Base-by-base conservation (phyloP, 2,329 filamentous ascomycete genomes). In the Calonectria multiphialidica region DNA sequence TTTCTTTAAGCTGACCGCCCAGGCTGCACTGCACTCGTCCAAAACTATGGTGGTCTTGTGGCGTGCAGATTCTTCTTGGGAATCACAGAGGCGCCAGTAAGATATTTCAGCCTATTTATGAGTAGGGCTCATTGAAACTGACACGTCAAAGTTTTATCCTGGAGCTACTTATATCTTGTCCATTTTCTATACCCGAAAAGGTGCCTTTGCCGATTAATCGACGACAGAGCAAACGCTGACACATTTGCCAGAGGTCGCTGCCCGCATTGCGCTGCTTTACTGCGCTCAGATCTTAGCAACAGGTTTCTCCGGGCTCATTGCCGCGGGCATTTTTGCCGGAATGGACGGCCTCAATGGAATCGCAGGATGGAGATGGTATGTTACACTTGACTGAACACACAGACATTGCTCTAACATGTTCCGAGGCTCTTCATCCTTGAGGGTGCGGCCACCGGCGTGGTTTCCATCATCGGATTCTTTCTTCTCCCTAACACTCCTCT, bases 251-350 rank as follows among this genome's bases (percentile, higher is more conserved):
- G 92, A 93, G 80, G 84, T 93, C 2, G 90, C 89, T 5, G 84
- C 92, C 37, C 86, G 91, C 5, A 92, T 91, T 33, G 90, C 91
- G 4, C 83, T 92, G 3, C 86, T 84, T 2, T 84, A 88, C 73
- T 91, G 91, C 1, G 93, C 92, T 0, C 90, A 91, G 7, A 85
- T 94, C 16, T 87, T 94, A 2, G 92, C 90, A 1, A 92, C 92
- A 1, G 92, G 92, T 0, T 93, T 94, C 77, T 92, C 91, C 0
- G 92, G 91, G 2, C 81, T 91, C 4, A 89, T 92, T 40, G 88
- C 89, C 0, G 89, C 89, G 0, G 90, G 92, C 1, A 92, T 94
- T 64, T 90, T 90, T 1, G 79, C 75, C 13, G 79, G 79, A 2
- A 68, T 81, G 67, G 80, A 81, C 10, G 86, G 88, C 2, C 82